Evolutionary conservation across 2,329 filamentous ascomycete genomes (phyloP).

Genomic region (Knufia petricola): DNA sequence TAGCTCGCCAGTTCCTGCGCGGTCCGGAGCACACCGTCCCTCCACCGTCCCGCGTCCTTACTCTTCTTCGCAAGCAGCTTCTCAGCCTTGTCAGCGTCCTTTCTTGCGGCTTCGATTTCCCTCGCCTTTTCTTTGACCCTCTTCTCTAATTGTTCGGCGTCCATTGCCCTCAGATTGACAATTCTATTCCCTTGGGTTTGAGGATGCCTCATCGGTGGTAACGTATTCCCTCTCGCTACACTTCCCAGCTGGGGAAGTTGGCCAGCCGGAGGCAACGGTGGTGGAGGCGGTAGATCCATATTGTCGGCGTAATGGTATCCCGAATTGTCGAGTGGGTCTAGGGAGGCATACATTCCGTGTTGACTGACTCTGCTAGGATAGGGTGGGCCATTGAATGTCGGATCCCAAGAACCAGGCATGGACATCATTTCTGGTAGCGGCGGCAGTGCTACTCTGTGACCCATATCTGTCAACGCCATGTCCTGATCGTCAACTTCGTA

Average conservation of each 20-base stretch:
- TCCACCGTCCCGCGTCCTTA: conserved; percentile 20
- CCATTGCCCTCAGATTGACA: conserved; percentile 30
- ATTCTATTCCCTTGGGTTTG: conserved; percentile 23
- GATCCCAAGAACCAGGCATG: conserved; percentile 8
- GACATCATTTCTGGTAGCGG: conserved; percentile 1
- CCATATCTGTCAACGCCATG: conserved; percentile 1
- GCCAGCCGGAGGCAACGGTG: not conserved
- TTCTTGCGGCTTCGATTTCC: conserved; percentile 63
- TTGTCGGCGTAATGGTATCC: not conserved
- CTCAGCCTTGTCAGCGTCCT: conserved; percentile 49
- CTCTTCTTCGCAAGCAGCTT: conserved; percentile 28
- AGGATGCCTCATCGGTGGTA: conserved; percentile 23
- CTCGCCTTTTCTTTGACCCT: conserved; percentile 38
- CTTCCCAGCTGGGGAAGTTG: not conserved
- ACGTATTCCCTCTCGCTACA: conserved; percentile 24
- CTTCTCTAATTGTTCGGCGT: conserved; percentile 31
- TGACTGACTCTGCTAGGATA: conserved; percentile 15
- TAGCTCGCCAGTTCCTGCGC: not conserved
- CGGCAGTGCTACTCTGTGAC: not conserved
- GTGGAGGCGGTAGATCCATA: not conserved
- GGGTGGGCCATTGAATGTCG: not conserved
- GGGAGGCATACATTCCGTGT: conserved; percentile 15
- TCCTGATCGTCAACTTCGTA: not conserved
- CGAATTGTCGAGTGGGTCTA: not conserved
- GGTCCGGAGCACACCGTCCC: conserved; percentile 16